Conservation (phyloP, 108 stramenopile genomes). For the Cyclotella cryptica region DNA sequence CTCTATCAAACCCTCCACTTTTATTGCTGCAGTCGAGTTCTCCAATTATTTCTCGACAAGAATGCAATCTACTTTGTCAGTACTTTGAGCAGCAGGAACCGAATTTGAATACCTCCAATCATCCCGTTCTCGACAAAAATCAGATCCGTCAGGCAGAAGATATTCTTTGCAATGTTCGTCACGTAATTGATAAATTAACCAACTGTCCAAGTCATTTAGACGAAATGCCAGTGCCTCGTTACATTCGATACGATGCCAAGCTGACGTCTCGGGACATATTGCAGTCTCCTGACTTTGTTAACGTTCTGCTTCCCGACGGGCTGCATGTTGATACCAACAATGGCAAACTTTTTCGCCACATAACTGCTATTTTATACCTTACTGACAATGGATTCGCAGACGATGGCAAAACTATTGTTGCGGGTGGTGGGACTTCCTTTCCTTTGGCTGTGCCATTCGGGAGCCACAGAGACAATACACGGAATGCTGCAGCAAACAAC, state of each 20-base stretch:
- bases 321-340: slow-evolving; percentile 57
- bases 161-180: slow-evolving; percentile 18
- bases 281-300: slow-evolving; percentile 14
- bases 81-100: slow-evolving; percentile 24
- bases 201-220: slow-evolving; percentile 43
- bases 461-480: neutral
- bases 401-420: neutral
- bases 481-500: slow-evolving; percentile 18
- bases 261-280: slow-evolving; percentile 1
- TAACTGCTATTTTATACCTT: slow-evolving; percentile 56
- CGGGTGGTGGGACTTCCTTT: slow-evolving; percentile 51
- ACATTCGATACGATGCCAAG: slow-evolving; percentile 38
- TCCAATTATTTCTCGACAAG: slow-evolving; percentile 20
- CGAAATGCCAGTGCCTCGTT: slow-evolving; percentile 34
- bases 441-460: slow-evolving; percentile 39
- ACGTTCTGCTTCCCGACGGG: slow-evolving; percentile 45
- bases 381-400: slow-evolving; percentile 27
- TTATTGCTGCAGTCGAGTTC: slow-evolving; percentile 21
- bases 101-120: neutral
- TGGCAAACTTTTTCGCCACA: slow-evolving; percentile 49
- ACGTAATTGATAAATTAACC: slow-evolving; percentile 45
- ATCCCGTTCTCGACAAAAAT: neutral
- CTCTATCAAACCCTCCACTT: slow-evolving; percentile 23
- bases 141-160: slow-evolving; percentile 14
- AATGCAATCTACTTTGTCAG: slow-evolving; percentile 13